phyloP scores from a whole-genome alignment of 179 eudicot genomes.

The Spergularia azorica region DNA sequence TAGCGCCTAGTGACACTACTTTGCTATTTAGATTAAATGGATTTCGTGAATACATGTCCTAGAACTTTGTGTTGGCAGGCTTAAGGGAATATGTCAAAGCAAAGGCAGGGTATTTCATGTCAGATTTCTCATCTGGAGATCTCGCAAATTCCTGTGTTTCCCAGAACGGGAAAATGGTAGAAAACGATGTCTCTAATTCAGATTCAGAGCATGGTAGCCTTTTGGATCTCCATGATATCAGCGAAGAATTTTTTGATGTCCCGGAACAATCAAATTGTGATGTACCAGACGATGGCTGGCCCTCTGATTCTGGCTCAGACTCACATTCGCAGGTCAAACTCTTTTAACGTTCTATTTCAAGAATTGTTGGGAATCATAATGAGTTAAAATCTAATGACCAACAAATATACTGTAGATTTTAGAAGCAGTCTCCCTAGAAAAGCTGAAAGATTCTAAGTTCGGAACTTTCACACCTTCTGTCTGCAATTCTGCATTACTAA shows the following conservation, averaged over 20 bases:
- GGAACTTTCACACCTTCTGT: too few relatives aligned
- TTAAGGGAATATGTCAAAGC: conserved; percentile 45
- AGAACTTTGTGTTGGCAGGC: conserved; percentile 32
- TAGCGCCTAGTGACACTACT: not conserved
- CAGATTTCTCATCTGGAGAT: conserved; percentile 35
- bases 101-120: conserved; percentile 32
- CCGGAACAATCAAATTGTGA: conserved; percentile 61
- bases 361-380: not conserved
- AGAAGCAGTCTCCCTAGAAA: not conserved
- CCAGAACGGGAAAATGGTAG: conserved; percentile 30
- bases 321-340: conserved; percentile 49
- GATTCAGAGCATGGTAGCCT: conserved; percentile 53
- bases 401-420: not conserved
- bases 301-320: conserved; percentile 46
- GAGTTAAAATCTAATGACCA: not conserved
- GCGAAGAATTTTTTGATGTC: conserved; percentile 76
- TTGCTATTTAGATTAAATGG: not conserved
- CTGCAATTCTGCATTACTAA: too few relatives aligned
- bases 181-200: conserved; percentile 36
- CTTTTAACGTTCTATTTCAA: not conserved
- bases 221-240: conserved; percentile 49
- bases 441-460: too few relatives aligned
- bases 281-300: conserved; percentile 50
- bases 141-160: conserved; percentile 12
- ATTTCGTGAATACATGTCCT: conserved; percentile 13